Evolutionary conservation across 23 red algal genomes (phyloP).

Genomic region (Gracilaria domingensis): DNA sequence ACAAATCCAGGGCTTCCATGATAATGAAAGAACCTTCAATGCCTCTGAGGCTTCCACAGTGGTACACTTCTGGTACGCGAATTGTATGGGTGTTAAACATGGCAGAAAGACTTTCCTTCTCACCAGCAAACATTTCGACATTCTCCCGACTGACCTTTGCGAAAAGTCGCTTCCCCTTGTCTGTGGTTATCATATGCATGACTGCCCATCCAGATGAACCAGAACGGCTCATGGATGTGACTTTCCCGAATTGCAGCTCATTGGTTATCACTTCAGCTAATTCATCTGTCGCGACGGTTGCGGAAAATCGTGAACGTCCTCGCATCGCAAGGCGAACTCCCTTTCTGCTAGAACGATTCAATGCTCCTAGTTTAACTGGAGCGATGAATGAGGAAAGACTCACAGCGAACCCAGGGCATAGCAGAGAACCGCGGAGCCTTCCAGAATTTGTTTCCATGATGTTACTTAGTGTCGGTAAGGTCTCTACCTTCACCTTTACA

Average conservation of each 20-base stretch:
- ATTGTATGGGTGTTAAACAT: slow-evolving; percentile 84
- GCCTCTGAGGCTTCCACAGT: slow-evolving; percentile 67
- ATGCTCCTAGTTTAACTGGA: neutral
- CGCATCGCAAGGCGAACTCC: neutral
- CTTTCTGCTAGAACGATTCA: neutral
- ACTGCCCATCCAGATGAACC: slow-evolving; percentile 83
- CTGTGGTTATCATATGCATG: slow-evolving; percentile 57
- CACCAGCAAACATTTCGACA: slow-evolving; percentile 89
- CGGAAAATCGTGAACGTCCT: neutral
- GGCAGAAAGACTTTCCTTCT: slow-evolving; percentile 82
- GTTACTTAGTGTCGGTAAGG: neutral
- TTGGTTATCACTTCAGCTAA: slow-evolving; percentile 46
- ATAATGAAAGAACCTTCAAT: slow-evolving; percentile 86
- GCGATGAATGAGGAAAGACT: neutral
- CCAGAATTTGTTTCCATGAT: neutral
- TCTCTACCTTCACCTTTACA: neutral
- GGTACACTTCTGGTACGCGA: slow-evolving; percentile 66
- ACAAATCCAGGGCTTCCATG: slow-evolving; percentile 85
- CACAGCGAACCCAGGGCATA: neutral
- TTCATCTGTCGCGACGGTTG: slow-evolving; percentile 57
- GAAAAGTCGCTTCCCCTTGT: slow-evolving; percentile 77
- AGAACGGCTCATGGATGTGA: slow-evolving; percentile 45
- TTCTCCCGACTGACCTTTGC: slow-evolving; percentile 78
- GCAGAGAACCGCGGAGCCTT: neutral
- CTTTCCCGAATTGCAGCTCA: slow-evolving; percentile 34